phyloP scores from a whole-genome alignment of 805 yeast genomes.

The Tetrapisispora pingtungensis region DNA sequence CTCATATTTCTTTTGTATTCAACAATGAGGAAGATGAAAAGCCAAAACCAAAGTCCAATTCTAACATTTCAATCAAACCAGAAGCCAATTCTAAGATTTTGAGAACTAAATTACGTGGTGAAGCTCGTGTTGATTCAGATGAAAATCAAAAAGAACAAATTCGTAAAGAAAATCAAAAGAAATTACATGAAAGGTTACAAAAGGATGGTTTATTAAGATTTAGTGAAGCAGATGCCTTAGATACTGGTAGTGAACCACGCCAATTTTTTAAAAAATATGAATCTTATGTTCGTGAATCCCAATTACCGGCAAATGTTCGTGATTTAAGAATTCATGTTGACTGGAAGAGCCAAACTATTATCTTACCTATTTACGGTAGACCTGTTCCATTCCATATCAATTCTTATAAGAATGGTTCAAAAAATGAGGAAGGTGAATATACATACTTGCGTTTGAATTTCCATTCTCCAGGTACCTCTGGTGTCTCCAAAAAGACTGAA shows the following conservation, averaged over 20 bases:
- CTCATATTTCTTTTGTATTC: constrained; percentile 76
- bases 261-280: constrained; percentile 82
- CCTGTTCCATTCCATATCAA: constrained; percentile 97
- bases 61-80: constrained; percentile 25
- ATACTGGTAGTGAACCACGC: constrained; percentile 35
- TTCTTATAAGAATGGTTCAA: constrained; percentile 87
- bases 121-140: constrained; percentile 52
- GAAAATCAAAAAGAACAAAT: constrained; percentile 69
- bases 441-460: constrained; percentile 85
- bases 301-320: constrained; percentile 73
- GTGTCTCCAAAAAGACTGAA: constrained; percentile 53
- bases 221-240: constrained; percentile 67
- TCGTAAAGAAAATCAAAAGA: constrained; percentile 72
- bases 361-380: constrained; percentile 86
- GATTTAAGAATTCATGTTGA: constrained; percentile 85
- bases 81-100: constrained; percentile 51
- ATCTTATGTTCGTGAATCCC: constrained; percentile 87
- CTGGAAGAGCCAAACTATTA: constrained; percentile 74
- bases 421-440: constrained; percentile 92
- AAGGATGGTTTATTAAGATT: constrained; percentile 79
- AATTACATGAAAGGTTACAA: constrained; percentile 74
- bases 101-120: constrained; percentile 71
- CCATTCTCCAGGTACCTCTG: constrained; percentile 81
- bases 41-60: constrained; percentile 33
- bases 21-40: constrained; percentile 51